These are phyloP conservation scores for Lepidium africanum DNA, from an alignment of 345 rosid species.

Conservation along the genomic window DNA sequence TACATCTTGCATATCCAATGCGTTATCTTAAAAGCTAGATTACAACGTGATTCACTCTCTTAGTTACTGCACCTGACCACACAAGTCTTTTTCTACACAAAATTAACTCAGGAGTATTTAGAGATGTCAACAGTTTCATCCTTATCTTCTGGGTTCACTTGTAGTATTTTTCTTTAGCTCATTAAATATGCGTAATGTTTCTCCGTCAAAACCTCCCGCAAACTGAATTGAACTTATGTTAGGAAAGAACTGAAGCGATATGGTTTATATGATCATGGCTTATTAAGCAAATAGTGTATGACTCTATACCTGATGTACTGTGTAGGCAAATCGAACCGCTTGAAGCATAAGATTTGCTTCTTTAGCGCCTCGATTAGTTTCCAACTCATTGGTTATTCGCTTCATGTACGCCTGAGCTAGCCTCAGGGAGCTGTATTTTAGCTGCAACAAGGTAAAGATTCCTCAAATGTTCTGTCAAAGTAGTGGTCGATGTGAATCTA, in stretches of 20 bases:
- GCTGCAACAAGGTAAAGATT: constrained; percentile 35
- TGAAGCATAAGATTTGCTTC: constrained; percentile 56
- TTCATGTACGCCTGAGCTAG: constrained; percentile 68
- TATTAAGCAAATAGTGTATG: neutral
- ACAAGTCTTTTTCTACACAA: constrained; percentile 1
- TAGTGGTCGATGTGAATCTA: neutral
- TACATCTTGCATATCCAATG: constrained; percentile 7
- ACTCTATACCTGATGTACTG: constrained; percentile 69
- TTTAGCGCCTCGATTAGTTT: constrained; percentile 20
- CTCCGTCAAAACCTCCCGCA: constrained; percentile 87
- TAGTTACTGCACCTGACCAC: neutral
- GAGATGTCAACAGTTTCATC: neutral
- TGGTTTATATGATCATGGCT: neutral
- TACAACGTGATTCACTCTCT: neutral
- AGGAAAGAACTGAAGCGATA: neutral
- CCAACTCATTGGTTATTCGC: constrained; percentile 47
- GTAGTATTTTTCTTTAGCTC: constrained; percentile 49
- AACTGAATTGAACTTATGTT: constrained; percentile 42
- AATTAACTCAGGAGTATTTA: neutral
- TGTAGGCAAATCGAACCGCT: constrained; percentile 74
- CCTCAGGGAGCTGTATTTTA: constrained; percentile 61
- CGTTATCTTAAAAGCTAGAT: neutral
- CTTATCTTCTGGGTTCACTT: constrained; percentile 9
- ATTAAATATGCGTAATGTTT: constrained; percentile 49
- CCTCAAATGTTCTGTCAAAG: neutral